These are phyloP conservation scores for Cercophora scortea DNA, from an alignment of 495 filamentous ascomycete species.

Conservation along the genomic window DNA sequence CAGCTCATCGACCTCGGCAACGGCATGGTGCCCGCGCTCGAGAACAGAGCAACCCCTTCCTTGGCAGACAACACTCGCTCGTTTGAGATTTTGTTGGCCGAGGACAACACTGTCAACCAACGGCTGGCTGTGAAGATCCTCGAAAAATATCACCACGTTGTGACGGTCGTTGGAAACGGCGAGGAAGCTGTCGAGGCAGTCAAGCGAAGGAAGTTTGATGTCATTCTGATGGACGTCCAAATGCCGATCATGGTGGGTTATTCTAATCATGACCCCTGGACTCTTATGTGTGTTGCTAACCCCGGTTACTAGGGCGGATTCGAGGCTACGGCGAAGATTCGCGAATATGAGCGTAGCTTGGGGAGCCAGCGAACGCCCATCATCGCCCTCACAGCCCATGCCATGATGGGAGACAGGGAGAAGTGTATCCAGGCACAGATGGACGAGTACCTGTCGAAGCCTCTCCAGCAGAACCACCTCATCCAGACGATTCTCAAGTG, in stretches of 20 bases:
- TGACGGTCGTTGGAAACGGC: constrained; percentile 94
- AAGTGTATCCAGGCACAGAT: constrained; percentile 98
- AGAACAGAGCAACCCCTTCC: constrained; percentile 86
- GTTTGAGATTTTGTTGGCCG: constrained; percentile 91
- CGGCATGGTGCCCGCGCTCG: constrained; percentile 94
- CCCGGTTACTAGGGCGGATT: constrained; percentile 67
- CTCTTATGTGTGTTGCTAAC: constrained; percentile 15
- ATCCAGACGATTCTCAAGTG: constrained; percentile 98
- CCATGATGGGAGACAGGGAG: constrained; percentile 97
- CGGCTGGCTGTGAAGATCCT: constrained; percentile 93
- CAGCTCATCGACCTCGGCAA: constrained; percentile 93
- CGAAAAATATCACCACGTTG: constrained; percentile 94
- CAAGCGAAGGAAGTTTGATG: constrained; percentile 85
- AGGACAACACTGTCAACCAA: constrained; percentile 98
- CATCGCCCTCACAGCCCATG: constrained; percentile 94
- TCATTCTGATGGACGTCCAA: constrained; percentile 98
- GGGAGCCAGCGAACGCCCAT: constrained; percentile 81
- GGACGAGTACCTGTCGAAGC: constrained; percentile 99
- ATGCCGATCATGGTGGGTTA: constrained; percentile 90
- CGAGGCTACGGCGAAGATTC: constrained; percentile 94
- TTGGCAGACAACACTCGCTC: constrained; percentile 90
- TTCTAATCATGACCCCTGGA: constrained; percentile 2
- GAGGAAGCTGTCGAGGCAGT: constrained; percentile 85
- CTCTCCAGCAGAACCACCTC: constrained; percentile 94
- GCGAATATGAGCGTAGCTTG: constrained; percentile 79